Percentiles rank a stretch among this genome's conserved stretches.
Conservation (phyloP, 805 yeast genomes). For the Naumovozyma castellii region DNA sequence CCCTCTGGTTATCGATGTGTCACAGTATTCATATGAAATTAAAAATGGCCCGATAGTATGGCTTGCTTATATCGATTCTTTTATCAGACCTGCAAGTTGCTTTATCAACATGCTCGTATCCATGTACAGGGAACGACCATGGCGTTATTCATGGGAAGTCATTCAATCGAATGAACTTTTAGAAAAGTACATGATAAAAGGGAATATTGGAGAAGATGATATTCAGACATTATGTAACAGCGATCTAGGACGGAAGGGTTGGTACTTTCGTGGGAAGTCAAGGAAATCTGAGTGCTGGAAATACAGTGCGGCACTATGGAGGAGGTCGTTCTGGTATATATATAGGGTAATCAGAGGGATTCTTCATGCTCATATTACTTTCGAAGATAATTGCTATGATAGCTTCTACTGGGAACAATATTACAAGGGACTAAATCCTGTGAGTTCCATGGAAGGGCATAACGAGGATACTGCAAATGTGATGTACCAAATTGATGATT, state of each 20-base stretch:
- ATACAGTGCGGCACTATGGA: slow-evolving; percentile 18
- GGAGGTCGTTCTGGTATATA: slow-evolving; percentile 20
- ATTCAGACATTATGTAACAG: slow-evolving; percentile 17
- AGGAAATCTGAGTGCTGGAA: slow-evolving; percentile 21
- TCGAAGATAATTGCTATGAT: slow-evolving; percentile 23
- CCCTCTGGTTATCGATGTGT: slow-evolving; percentile 60
- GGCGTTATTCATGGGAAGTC: slow-evolving; percentile 41
- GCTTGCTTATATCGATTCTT: slow-evolving; percentile 59
- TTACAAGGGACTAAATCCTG: slow-evolving; percentile 2
- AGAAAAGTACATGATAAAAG: slow-evolving; percentile 16
- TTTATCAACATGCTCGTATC: slow-evolving; percentile 69
- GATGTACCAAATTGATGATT: background rate
- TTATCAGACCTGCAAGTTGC: slow-evolving; percentile 74
- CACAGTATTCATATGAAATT: slow-evolving; percentile 43
- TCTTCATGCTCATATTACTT: slow-evolving; percentile 8
- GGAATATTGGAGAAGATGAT: slow-evolving; percentile 21
- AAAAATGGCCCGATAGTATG: slow-evolving; percentile 47
- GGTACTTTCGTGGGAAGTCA: slow-evolving; percentile 27
- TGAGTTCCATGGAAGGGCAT: background rate
- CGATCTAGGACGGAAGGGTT: slow-evolving; percentile 23
- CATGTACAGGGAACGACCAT: slow-evolving; percentile 68
- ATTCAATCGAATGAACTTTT: slow-evolving; percentile 17
- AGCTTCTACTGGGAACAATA: slow-evolving; percentile 17
- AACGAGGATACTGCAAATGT: background rate
- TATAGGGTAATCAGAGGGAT: slow-evolving; percentile 15